These are phyloP conservation scores for Aspergillus sclerotioniger DNA, from an alignment of 495 filamentous ascomycete genomes.

Conservation along the genomic window DNA sequence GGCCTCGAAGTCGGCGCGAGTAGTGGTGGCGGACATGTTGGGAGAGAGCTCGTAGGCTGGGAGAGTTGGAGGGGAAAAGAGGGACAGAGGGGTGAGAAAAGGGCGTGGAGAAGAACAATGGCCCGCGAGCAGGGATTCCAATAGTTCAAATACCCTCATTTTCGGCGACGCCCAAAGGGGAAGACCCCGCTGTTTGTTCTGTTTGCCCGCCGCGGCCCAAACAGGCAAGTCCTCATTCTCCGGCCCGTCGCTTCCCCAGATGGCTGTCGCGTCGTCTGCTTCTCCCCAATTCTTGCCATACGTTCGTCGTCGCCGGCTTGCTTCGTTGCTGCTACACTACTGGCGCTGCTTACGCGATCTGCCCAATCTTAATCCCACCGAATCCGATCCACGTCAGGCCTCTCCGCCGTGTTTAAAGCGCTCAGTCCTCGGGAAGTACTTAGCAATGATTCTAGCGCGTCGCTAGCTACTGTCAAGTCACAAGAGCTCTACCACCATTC, in stretches of 20 bases:
- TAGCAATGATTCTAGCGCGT: background rate
- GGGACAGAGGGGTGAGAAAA: background rate
- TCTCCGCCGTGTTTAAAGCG: background rate
- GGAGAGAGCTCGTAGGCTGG: constrained; percentile 2
- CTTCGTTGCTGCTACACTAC: background rate
- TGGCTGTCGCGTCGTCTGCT: too few relatives aligned
- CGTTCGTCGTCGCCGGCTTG: background rate
- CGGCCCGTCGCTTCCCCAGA: background rate
- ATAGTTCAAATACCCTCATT: background rate
- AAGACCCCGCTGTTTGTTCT: constrained; percentile 28
- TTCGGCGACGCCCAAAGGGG: background rate
- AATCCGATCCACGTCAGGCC: background rate
- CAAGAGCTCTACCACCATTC: background rate
- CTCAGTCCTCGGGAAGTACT: background rate
- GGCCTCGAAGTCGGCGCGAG: constrained; percentile 79
- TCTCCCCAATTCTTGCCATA: too few relatives aligned
- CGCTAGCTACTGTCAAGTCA: background rate
- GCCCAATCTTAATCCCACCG: background rate
- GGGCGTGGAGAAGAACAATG: background rate
- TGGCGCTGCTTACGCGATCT: background rate
- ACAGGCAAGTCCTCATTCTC: constrained; percentile 10
- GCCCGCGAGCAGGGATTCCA: background rate
- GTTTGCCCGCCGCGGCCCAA: constrained; percentile 16
- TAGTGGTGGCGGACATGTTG: constrained; percentile 66
- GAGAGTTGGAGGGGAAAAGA: background rate